These are phyloP conservation scores for Penicillium diatomitis DNA, from an alignment of 495 filamentous ascomycete species.

Conservation along the genomic window DNA sequence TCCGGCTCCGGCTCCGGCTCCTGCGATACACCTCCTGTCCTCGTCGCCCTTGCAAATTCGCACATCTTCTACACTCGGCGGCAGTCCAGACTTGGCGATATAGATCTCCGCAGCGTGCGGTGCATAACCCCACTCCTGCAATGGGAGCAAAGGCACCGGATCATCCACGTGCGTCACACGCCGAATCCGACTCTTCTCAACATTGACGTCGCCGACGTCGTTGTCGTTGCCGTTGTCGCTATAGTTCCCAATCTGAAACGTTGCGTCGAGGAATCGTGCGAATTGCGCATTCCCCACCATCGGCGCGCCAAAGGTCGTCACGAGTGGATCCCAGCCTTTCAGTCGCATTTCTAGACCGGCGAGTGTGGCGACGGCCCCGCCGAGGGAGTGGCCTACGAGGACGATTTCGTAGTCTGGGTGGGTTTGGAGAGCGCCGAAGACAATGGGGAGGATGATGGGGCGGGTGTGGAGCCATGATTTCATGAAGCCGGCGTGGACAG, in stretches of 20 bases:
- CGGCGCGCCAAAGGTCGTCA: constrained; percentile 93
- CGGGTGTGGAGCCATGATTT: constrained; percentile 70
- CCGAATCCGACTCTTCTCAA: constrained; percentile 45
- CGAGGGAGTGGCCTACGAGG: constrained; percentile 84
- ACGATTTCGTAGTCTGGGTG: constrained; percentile 66
- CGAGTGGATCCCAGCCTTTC: constrained; percentile 57
- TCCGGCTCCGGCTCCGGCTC: constrained; percentile 17
- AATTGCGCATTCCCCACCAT: constrained; percentile 70
- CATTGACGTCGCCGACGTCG: background rate
- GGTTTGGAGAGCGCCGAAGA: constrained; percentile 41
- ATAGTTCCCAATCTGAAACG: constrained; percentile 44
- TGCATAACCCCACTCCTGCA: constrained; percentile 77
- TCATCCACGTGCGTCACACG: constrained; percentile 81
- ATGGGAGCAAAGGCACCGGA: constrained; percentile 80
- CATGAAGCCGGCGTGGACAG: constrained; percentile 86
- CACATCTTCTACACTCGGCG: constrained; percentile 60
- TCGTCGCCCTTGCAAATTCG: constrained; percentile 57
- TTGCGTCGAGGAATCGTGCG: constrained; percentile 53
- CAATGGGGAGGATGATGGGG: constrained; percentile 47
- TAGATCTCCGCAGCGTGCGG: constrained; percentile 82
- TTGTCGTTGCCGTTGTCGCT: background rate
- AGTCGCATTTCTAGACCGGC: constrained; percentile 68
- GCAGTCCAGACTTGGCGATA: constrained; percentile 60
- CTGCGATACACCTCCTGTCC: constrained; percentile 62
- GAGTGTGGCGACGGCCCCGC: constrained; percentile 83